Percentiles rank a stretch among this genome's conserved stretches.
Conservation (phyloP, 306 rosid genomes). For the Quercus parvula region DNA sequence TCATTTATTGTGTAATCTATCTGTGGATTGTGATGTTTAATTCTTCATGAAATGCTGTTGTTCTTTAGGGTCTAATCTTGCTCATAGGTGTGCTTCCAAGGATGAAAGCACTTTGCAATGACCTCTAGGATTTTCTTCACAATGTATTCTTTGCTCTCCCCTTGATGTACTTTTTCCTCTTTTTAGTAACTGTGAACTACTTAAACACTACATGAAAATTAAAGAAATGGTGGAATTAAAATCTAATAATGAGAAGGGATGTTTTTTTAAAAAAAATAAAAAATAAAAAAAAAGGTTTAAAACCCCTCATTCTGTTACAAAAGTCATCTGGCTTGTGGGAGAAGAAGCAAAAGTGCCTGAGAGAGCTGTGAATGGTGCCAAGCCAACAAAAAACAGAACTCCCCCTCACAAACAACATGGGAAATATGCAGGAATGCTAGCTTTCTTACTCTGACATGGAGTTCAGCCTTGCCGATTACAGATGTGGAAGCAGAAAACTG, state of each 20-base stretch:
- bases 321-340: no score
- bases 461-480: conserved; percentile 78
- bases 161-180: not conserved
- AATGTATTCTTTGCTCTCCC: not conserved
- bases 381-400: conserved; percentile 33
- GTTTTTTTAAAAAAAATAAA: no score
- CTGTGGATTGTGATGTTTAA: not conserved
- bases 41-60: not conserved
- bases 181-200: no score
- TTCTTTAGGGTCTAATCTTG: not conserved
- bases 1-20: not conserved
- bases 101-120: not conserved
- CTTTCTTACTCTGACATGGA: conserved; percentile 54
- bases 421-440: conserved; percentile 60
- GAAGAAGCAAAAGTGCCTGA: no score
- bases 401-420: conserved; percentile 38
- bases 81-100: not conserved
- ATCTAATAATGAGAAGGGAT: not conserved
- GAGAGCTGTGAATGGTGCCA: conserved; percentile 52
- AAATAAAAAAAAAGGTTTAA: no score
- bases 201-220: no score
- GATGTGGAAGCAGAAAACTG: conserved; percentile 88
- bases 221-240: not conserved
- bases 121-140: not conserved
- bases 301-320: no score